Percentiles rank a stretch among this genome's conserved stretches.
Conservation (phyloP, 345 rosid genomes). For the Boechera retrofracta region DNA sequence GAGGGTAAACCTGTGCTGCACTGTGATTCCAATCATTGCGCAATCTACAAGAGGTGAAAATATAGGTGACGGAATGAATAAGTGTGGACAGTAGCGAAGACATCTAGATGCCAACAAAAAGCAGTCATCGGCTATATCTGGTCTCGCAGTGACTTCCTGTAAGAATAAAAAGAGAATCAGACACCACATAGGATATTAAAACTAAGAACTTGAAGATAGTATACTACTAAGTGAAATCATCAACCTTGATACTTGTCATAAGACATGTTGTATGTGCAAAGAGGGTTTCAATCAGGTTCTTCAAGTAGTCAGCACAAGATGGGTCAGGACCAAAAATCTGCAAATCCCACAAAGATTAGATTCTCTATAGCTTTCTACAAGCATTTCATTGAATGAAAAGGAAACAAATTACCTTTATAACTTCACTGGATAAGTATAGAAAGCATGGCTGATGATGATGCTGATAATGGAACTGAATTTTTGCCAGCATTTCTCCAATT, state of each 20-base stretch:
- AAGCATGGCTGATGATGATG: slow-evolving; percentile 98
- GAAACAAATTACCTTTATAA: slow-evolving; percentile 73
- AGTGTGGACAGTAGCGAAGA: slow-evolving; percentile 91
- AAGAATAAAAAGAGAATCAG: slow-evolving; percentile 39
- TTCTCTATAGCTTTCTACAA: slow-evolving; percentile 31
- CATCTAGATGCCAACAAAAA: slow-evolving; percentile 95
- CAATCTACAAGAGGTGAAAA: slow-evolving; percentile 87
- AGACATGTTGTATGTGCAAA: slow-evolving; percentile 83
- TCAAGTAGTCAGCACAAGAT: slow-evolving; percentile 81
- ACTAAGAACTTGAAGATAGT: slow-evolving; percentile 19
- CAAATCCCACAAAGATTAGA: slow-evolving; percentile 35
- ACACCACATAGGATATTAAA: background rate
- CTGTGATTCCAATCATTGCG: slow-evolving; percentile 82
- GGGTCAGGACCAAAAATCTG: slow-evolving; percentile 99
- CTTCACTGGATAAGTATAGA: slow-evolving; percentile 98
- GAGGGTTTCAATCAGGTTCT: slow-evolving; percentile 87
- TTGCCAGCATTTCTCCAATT: slow-evolving; percentile 93
- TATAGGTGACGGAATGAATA: slow-evolving; percentile 79
- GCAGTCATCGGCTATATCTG: slow-evolving; percentile 97
- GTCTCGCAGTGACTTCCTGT: slow-evolving; percentile 94
- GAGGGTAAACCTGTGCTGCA: slow-evolving; percentile 84
- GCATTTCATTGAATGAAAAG: slow-evolving; percentile 18
- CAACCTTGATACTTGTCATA: slow-evolving; percentile 85
- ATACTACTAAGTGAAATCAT: slow-evolving; percentile 21
- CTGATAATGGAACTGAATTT: slow-evolving; percentile 87